Evolutionary conservation across 441 rosid species (phyloP).

Genomic region (Syzygium syzygioides): DNA sequence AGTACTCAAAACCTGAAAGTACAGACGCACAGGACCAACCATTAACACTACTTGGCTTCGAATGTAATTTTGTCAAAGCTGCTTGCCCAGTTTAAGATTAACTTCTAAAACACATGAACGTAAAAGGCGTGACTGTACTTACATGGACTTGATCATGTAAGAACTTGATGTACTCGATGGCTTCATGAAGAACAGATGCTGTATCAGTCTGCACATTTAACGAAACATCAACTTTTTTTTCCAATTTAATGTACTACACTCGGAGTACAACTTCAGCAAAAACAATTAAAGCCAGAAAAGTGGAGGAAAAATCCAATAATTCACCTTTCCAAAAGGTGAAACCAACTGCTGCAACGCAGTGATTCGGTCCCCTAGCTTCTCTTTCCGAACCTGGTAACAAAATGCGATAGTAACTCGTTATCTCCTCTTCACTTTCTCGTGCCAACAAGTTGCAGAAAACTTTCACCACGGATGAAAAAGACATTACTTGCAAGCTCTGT

Average conservation of each 20-base stretch:
- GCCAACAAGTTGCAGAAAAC: neutral
- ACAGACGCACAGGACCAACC: neutral
- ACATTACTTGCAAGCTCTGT: neutral
- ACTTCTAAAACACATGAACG: neutral
- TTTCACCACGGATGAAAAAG: neutral
- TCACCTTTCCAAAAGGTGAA: slow-evolving; percentile 80
- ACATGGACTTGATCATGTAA: slow-evolving; percentile 59
- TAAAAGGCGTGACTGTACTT: slow-evolving; percentile 6
- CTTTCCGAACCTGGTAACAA: slow-evolving; percentile 51
- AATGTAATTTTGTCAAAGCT: neutral
- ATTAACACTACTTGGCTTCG: neutral
- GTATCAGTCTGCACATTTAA: slow-evolving; percentile 54
- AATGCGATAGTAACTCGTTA: neutral
- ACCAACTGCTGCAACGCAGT: slow-evolving; percentile 84
- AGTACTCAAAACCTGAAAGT: slow-evolving; percentile 54
- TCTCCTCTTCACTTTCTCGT: neutral
- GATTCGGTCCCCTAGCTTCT: slow-evolving; percentile 75
- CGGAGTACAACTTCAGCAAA: neutral
- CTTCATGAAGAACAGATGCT: slow-evolving; percentile 67
- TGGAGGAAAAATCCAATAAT: slow-evolving; percentile 23
- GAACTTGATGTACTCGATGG: slow-evolving; percentile 54
- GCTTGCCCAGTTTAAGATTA: neutral
- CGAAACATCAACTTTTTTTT: neutral
- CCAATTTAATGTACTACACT: slow-evolving; percentile 6
- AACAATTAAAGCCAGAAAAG: neutral